Evolutionary conservation across 768 basidiomycete species (phyloP), one percentile per base, ranked within the genome.

Genomic region (Amanita exitialis): DNA sequence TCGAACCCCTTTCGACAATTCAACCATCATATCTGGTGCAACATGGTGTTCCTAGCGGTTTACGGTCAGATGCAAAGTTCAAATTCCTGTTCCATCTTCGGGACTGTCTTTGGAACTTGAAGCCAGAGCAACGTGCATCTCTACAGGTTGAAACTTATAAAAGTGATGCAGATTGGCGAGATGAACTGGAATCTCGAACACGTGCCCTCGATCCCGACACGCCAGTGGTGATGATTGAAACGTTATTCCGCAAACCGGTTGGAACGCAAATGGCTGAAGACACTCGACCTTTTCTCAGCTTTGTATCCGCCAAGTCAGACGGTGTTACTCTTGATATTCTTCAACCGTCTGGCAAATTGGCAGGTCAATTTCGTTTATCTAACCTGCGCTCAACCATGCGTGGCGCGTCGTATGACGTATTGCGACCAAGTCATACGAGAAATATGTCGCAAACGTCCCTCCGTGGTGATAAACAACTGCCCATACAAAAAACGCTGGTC

Each of bases 11-110:
- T 12, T 91, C 90, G 18, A 80, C 86, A 28, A 88, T 82, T 27
- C 88, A 91, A 44, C 86, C 89, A 5, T 91, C 90, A 2, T 90
- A 80, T 60, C 74, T 94, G 30, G 79, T 93, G 21, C 89, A 89
- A 60, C 78, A 73, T 41, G 90, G 90, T 4, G 64, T 73, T 7
- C 84, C 88, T 6, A 77, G 84, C 42, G 61, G 71, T 32, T 62
- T 90, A 44, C 85, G 92, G 21, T 76, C 76, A 21, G 82, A 88
- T 54, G 66, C 76, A 0, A 73, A 76, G 1, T 92, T 91, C 72
- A 82, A 80, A 57, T 78, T 94, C 47, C 67, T 94, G 18, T 82
- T 86, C 54, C 83, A 90, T 59, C 72, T 95, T 23, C 82, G 92
- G 38, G 76, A 79, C 56, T 78, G 76, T 60, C 61, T 86, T 12